These are phyloP conservation scores for Curvularia sp. DNA, from an alignment of 2,329 filamentous ascomycete species.

Conservation along the genomic window DNA sequence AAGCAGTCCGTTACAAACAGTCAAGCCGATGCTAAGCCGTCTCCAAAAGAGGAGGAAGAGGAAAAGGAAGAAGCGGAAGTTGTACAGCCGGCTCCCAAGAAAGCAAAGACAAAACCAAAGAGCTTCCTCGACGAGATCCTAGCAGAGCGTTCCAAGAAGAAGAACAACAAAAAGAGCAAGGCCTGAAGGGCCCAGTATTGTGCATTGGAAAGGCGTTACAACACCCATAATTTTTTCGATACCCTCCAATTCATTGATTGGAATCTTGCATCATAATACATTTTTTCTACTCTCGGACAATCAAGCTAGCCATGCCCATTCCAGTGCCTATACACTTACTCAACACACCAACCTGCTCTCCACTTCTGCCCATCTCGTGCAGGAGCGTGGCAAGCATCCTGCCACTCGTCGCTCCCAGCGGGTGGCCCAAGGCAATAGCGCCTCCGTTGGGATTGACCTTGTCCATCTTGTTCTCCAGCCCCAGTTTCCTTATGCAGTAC, in stretches of 20 bases:
- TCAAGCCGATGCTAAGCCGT: constrained; percentile 7
- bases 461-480: constrained; percentile 70
- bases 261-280: neutral
- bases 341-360: constrained; percentile 79
- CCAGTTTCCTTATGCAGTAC: constrained; percentile 75
- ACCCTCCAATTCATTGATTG: neutral
- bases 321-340: constrained; percentile 78
- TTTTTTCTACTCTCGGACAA: constrained; percentile 54
- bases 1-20: neutral
- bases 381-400: constrained; percentile 80
- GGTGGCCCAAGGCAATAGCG: constrained; percentile 92
- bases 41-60: constrained; percentile 18
- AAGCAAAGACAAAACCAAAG: constrained; percentile 48
- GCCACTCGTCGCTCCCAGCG: constrained; percentile 85
- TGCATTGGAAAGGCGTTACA: neutral
- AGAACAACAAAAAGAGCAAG: constrained; percentile 50
- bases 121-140: constrained; percentile 65
- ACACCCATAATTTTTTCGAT: neutral
- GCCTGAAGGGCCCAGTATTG: neutral
- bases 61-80: constrained; percentile 11
- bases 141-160: constrained; percentile 59
- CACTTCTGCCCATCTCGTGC: constrained; percentile 69
- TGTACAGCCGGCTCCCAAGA: constrained; percentile 24
- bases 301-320: constrained; percentile 62
- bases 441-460: constrained; percentile 92